Base-by-base conservation (phyloP, 2,329 filamentous ascomycete species). In the Aspergillus fructus region DNA sequence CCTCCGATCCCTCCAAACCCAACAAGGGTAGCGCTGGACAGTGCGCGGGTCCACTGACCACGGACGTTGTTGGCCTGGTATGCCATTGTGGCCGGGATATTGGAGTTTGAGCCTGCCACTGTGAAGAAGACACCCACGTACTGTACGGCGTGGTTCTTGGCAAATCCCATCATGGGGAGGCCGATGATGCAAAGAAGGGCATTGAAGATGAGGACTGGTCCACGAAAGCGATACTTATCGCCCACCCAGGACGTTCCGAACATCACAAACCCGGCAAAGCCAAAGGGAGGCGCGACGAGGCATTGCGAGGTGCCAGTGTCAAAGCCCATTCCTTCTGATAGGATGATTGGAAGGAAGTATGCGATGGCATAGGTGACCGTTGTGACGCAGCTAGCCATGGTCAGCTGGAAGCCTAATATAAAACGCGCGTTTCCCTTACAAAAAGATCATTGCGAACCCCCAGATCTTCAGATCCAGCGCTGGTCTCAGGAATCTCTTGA, bases 31-130 rank as follows among this genome's bases (percentile, higher is more conserved):
- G 90, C 89, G 58, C 86, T 89, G 71, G 86, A 88, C 63, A 94
- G 86, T 1, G 90, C 90, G 48, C 91, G 85, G 77, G 93, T 94
- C 89, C 90, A 94, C 76, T 94, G 90, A 0, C 90, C 91, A 53
- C 89, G 86, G 68, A 96, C 88, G 74, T 96, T 96, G 76, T 93
- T 94, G 45, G 90, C 89, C 76, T 93, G 90, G 77, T 91, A 93
- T 0, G 89, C 83, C 78, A 96, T 85, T 41, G 85, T 79, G 3
- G 85, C 82, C 0, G 91, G 91, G 4, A 94, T 80, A 69, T 94
- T 94, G 63, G 87, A 83, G 73, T 92, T 92, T 63, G 87, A 85
- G 12, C 89, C 90, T 0, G 88, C 88, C 0, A 88, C 88, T 27
- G 85, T 81, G 46, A 93, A 77, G 77, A 93, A 93, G 53, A 91